These are phyloP conservation scores for Pseudovirgaria hyperparasitica DNA, from an alignment of 2,329 filamentous ascomycete genomes.

Conservation along the genomic window DNA sequence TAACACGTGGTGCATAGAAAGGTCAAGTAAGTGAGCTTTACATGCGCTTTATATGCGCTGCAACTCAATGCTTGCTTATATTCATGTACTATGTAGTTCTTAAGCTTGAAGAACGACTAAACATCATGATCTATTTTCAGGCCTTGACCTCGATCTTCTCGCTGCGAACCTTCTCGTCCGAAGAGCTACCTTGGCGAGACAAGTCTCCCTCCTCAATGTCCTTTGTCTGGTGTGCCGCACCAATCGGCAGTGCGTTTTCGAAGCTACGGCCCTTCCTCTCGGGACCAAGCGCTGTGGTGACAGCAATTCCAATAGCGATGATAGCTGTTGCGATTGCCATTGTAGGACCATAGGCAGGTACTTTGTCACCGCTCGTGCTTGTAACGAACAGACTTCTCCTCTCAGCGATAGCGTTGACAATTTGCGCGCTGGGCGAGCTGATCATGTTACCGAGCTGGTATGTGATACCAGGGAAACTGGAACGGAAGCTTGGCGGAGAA, in stretches of 20 bases:
- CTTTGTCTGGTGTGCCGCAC: slow-evolving; percentile 16
- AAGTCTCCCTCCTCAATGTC: slow-evolving; percentile 7
- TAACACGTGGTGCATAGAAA: too few relatives aligned
- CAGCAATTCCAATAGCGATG: slow-evolving; percentile 55
- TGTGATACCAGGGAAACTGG: slow-evolving; percentile 56
- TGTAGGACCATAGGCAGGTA: slow-evolving; percentile 58
- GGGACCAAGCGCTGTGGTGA: slow-evolving; percentile 57
- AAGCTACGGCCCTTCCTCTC: slow-evolving; percentile 63
- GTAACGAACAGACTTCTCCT: slow-evolving; percentile 31
- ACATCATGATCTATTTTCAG: too few relatives aligned
- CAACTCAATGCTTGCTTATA: too few relatives aligned
- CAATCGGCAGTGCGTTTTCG: slow-evolving; percentile 44
- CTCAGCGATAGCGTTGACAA: slow-evolving; percentile 64
- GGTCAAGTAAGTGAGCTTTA: too few relatives aligned
- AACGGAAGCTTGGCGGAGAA: slow-evolving; percentile 56
- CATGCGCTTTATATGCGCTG: too few relatives aligned
- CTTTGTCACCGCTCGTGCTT: slow-evolving; percentile 40
- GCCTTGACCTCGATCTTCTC: too few relatives aligned
- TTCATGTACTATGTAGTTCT: too few relatives aligned
- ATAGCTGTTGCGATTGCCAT: slow-evolving; percentile 71
- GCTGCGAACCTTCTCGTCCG: too few relatives aligned
- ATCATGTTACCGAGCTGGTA: slow-evolving; percentile 70
- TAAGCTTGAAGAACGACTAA: too few relatives aligned
- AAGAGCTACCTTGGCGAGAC: too few relatives aligned
- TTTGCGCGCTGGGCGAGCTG: slow-evolving; percentile 59